Percentiles rank a stretch among this genome's conserved stretches.
phyloP scores from a whole-genome alignment of 2,329 filamentous ascomycete species.

The Xylaria sp. region DNA sequence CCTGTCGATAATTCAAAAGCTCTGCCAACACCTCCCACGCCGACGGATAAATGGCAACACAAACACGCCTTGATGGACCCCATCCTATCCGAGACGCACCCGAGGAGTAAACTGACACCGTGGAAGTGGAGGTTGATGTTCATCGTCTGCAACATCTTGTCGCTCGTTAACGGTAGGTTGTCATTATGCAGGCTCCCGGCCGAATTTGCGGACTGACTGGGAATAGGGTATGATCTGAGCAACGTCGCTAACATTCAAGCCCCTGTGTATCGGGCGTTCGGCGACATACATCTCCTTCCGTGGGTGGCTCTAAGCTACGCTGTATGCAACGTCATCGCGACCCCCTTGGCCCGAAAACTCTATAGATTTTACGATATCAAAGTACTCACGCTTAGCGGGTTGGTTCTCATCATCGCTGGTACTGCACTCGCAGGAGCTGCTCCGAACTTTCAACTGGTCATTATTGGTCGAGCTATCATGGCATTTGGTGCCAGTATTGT shows the following conservation, averaged over 20 bases:
- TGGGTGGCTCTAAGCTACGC: conserved; percentile 55
- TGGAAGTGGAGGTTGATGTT: conserved; percentile 43
- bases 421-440: conserved; percentile 47
- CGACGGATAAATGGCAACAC: conserved; percentile 28
- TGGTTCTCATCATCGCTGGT: conserved; percentile 44
- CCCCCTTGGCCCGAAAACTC: conserved; percentile 51
- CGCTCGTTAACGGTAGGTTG: conserved; percentile 43
- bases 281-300: conserved; percentile 52
- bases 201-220: conserved; percentile 15
- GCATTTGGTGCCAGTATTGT: conserved; percentile 49
- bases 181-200: neutral
- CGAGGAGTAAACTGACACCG: conserved; percentile 33
- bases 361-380: conserved; percentile 51
- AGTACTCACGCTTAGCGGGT: conserved; percentile 43
- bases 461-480: conserved; percentile 51
- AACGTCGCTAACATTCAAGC: conserved; percentile 66
- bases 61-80: conserved; percentile 28
- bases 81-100: conserved; percentile 28
- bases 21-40: conserved; percentile 1
- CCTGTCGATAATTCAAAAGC: neutral
- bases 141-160: conserved; percentile 39
- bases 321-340: conserved; percentile 49
- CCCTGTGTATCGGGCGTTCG: conserved; percentile 65
- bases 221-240: conserved; percentile 55
- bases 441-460: conserved; percentile 46